Evolutionary conservation across 768 basidiomycete species (phyloP), one percentile per base, ranked within the genome.

Genomic region (Rhizopogon vinicolor): DNA sequence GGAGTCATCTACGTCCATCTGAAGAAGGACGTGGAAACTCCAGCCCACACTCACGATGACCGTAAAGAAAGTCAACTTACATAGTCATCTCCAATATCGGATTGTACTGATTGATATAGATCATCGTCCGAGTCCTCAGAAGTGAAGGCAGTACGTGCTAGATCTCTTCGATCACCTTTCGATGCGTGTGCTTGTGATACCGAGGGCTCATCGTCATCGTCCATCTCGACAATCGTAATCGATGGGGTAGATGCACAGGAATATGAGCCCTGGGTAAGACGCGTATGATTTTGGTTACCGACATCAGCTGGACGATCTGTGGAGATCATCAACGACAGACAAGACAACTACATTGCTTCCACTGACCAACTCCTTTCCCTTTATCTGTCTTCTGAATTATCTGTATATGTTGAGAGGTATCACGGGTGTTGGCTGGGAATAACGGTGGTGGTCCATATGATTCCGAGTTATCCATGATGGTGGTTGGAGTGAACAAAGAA

Each of bases 1-100:
- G 0, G 25, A 43, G 13, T 3, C 5, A 7, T 66, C 60, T 9
- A 59, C 18, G 39, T 60, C 60, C 56, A 62, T 68, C 66, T 70
- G 19, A 37, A 8, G 31, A 35, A 14, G 33, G 35, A 22, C 13
- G 19, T 14, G 7, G 13, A 49, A 22, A 9, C 14, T 35, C 33
- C 33, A 49, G 33, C 33, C 46, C 5, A 22, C 33, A 35, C 35
- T 49, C 8, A 49, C 3, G 48, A 49, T 5, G 14, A 37, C 33
- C 19, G 22, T 5, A 8, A 49, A 19, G 6, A 10, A 48, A 37
- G 5, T 22, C 1, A 16, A 49, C 48, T 22, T 37, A 49, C 48
- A 25, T 16, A 22, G 8, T 37, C 33, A 19, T 22, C 46, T 35
- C 46, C 19, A 5, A 14, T 3, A 22, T 37, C 18, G 5, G 48